Conservation (phyloP, 169 alveolate species). For the Babesia caballi region DNA sequence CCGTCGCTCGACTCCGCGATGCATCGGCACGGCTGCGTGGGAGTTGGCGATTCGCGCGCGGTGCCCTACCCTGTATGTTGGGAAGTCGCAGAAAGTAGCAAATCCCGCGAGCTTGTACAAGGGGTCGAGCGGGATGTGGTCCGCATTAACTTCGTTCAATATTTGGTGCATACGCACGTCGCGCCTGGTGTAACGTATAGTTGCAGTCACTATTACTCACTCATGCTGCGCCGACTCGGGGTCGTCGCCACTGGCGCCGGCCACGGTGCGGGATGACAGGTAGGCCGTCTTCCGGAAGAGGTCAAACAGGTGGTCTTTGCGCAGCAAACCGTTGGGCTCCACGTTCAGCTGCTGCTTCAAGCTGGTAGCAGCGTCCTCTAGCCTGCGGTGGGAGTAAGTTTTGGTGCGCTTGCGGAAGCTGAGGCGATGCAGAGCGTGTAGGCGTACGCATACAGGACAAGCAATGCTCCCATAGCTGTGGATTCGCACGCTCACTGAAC, state of each 20-base stretch:
- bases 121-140: neutral
- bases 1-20: slow-evolving; percentile 57
- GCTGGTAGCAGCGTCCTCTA: slow-evolving; percentile 39
- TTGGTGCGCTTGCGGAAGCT: too few species aligned
- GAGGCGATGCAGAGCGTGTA: too few species aligned
- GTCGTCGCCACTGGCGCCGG: slow-evolving; percentile 20
- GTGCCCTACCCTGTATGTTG: slow-evolving; percentile 31
- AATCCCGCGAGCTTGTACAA: slow-evolving; percentile 24
- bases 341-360: slow-evolving; percentile 32
- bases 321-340: slow-evolving; percentile 56
- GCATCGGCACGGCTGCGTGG: slow-evolving; percentile 52
- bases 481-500: too few species aligned
- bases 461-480: too few species aligned
- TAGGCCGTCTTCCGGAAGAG: slow-evolving; percentile 54
- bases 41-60: neutral
- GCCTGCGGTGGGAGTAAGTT: too few species aligned
- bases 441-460: too few species aligned
- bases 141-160: slow-evolving; percentile 1
- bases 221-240: neutral
- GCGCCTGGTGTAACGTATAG: slow-evolving; percentile 3
- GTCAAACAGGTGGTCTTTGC: slow-evolving; percentile 55
- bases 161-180: slow-evolving; percentile 11
- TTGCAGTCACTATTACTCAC: neutral
- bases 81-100: slow-evolving; percentile 27
- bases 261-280: slow-evolving; percentile 44